Evolutionary conservation across 768 basidiomycete genomes (phyloP), one percentile per base, ranked within the genome.

Genomic region (Suillus clintonianus): DNA sequence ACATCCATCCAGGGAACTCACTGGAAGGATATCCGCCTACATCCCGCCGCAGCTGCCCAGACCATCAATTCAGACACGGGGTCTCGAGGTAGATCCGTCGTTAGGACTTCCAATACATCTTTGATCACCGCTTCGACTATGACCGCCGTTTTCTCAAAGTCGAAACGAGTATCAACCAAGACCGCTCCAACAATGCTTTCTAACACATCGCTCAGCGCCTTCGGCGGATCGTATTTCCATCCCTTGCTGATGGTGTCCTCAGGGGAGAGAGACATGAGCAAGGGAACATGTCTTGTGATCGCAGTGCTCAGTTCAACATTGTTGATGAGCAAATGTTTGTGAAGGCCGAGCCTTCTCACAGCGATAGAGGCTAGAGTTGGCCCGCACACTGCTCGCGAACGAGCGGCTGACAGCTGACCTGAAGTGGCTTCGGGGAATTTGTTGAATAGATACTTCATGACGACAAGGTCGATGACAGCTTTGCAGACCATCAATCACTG

Each of bases 141-240:
- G 0, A 78, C 78, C 17, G 84, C 83, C 4, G 88, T 86, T 63
- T 80, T 85, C 58, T 93, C 91, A 64, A 91, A 88, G 66, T 92
- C 77, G 70, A 89, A 92, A 5, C 83, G 87, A 5, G 86, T 85
- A 75, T 97, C 95, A 48, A 96, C 84, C 34, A 97, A 83, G 22
- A 97, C 80, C 3, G 92, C 94, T 1, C 93, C 95, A 39, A 95
- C 78, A 6, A 96, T 77, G 60, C 93, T 91, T 76, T 97, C 95
- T 60, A 96, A 82, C 5, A 94, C 85, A 70, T 97, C 95, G 62
- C 91, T 89, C 37, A 94, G 77, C 7, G 85, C 89, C 75, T 97
- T 97, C 0, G 95, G 94, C 10, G 94, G 92, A 68, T 94, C 89
- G 65, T 88, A 89, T 68, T 86, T 85, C 94, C 93, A 95, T 7